phyloP scores from a whole-genome alignment of 495 filamentous ascomycete genomes.

The Podospora appendiculata region DNA sequence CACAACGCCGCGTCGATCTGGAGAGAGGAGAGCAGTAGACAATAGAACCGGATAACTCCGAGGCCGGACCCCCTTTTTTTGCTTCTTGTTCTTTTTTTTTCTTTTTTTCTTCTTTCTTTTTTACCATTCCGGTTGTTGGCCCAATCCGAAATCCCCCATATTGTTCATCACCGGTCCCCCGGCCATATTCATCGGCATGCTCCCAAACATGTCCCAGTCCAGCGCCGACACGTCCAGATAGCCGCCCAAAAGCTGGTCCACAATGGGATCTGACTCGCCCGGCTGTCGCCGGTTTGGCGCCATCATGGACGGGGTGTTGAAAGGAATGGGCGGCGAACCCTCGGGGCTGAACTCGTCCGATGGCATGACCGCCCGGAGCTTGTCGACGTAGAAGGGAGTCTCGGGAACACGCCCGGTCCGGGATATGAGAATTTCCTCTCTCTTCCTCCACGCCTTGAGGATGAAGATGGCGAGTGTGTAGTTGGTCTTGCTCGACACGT shows the following conservation, averaged over 20 bases:
- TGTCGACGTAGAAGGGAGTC: slow-evolving; percentile 27
- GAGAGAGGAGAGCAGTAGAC: neutral
- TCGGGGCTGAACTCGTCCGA: slow-evolving; percentile 14
- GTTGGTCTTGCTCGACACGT: slow-evolving; percentile 33
- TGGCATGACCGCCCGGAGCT: slow-evolving; percentile 18
- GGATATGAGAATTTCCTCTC: slow-evolving; percentile 25
- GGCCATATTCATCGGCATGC: slow-evolving; percentile 1
- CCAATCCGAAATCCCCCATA: slow-evolving; percentile 16
- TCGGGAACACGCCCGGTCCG: slow-evolving; percentile 13
- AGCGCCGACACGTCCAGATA: slow-evolving; percentile 26
- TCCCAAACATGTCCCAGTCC: slow-evolving; percentile 39
- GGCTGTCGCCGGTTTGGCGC: neutral
- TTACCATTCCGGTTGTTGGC: slow-evolving; percentile 15
- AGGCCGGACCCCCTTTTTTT: too few relatives aligned
- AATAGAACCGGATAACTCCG: neutral
- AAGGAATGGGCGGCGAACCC: slow-evolving; percentile 11
- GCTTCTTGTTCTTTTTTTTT: too few relatives aligned
- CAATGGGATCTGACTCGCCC: neutral
- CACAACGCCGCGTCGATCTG: neutral
- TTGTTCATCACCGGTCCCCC: neutral
- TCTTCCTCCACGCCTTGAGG: slow-evolving; percentile 38
- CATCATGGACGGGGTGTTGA: slow-evolving; percentile 3
- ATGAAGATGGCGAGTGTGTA: slow-evolving; percentile 32
- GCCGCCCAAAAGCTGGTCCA: slow-evolving; percentile 25
- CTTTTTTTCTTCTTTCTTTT: too few relatives aligned